Base-by-base conservation (phyloP, 2,329 filamentous ascomycete species). In the Tolypocladium ovalisporum region DNA sequence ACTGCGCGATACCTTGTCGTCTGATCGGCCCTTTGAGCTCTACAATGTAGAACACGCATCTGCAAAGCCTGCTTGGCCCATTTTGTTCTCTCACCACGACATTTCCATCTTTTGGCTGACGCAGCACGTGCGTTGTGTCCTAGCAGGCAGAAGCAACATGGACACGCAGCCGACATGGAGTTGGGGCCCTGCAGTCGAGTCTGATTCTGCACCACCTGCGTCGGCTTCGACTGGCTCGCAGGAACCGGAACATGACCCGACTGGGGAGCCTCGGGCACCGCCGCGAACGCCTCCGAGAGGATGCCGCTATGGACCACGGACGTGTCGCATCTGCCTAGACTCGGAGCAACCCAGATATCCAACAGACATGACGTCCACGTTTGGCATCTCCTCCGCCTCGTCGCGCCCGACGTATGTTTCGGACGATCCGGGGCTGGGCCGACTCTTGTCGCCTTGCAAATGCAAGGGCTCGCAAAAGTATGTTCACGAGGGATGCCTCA, bases 391-490 rank as follows among this genome's bases (percentile, higher is more conserved):
- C 63, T 60, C 64, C 57, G 54, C 62, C n/a, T 62, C 70, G 22
- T 69, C 71, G 24, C 66, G 68, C 32, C 74, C 74, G 9, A 70
- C 70, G 24, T 96, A 96, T 67, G 80, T 86, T 55, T 92, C 89
- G 29, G 83, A 88, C 60, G 88, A 90, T 62, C 79, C 84, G 8
- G 80, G 86, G 62, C 80, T 87, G 35, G 90, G 90, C 42, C 86
- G 90, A 54, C 77, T 99, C 34, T 82, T 97, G 64, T 88, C 88
- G 56, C 94, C 94, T 39, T 99, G 94, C 78, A 85, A 87, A 73
- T 99, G 94, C 80, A 95, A 90, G 75, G 94, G 94, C 55, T 90
- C 89, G 42, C 89, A 93, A 64, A 89, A 89, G 74, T 97, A 96
- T 72, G 91, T 97, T 29, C 94, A 99, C 71, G 90, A 97, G 71